phyloP scores from a whole-genome alignment of 2,329 filamentous ascomycete species.

The Fusarium sp. region DNA sequence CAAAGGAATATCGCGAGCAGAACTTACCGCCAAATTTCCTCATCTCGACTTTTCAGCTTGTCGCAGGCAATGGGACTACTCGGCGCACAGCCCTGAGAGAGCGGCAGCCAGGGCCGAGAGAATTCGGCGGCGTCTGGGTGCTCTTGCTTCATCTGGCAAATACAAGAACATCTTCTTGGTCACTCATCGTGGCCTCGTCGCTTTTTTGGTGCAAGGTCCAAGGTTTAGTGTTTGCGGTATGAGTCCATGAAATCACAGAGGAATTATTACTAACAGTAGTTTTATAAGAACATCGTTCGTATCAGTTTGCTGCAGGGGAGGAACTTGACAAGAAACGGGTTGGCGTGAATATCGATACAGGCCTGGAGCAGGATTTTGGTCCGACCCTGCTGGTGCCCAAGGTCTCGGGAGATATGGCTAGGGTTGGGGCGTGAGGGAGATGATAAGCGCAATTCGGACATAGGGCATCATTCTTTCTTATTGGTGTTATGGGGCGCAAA shows the following conservation, averaged over 20 bases:
- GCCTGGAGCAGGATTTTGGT: slow-evolving; percentile 30
- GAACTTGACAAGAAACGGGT: slow-evolving; percentile 6
- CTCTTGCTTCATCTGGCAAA: slow-evolving; percentile 3
- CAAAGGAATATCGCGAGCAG: slow-evolving; percentile 28
- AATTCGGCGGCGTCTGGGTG: slow-evolving; percentile 24
- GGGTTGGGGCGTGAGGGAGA: not conserved
- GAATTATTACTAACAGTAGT: not conserved
- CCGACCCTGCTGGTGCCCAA: slow-evolving; percentile 25
- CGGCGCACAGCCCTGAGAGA: slow-evolving; percentile 18
- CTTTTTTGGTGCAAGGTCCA: slow-evolving; percentile 31
- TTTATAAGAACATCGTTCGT: slow-evolving; percentile 28
- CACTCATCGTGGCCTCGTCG: slow-evolving; percentile 35
- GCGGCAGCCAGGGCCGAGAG: slow-evolving; percentile 34
- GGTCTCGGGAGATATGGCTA: not conserved
- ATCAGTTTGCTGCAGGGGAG: slow-evolving; percentile 20
- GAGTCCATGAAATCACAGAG: not conserved
- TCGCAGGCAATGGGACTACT: slow-evolving; percentile 32
- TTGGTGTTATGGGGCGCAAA: not conserved
- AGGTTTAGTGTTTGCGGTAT: slow-evolving; percentile 36
- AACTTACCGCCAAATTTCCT: slow-evolving; percentile 28
- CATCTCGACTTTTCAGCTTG: slow-evolving; percentile 35
- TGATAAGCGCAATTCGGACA: too few relatives aligned
- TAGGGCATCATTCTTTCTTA: not conserved
- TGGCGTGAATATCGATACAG: slow-evolving; percentile 29
- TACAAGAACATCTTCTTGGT: slow-evolving; percentile 35